Percentiles rank a stretch among this genome's conserved stretches.
Conservation (phyloP, 768 basidiomycete species). For the Naematelia aurantialba region DNA sequence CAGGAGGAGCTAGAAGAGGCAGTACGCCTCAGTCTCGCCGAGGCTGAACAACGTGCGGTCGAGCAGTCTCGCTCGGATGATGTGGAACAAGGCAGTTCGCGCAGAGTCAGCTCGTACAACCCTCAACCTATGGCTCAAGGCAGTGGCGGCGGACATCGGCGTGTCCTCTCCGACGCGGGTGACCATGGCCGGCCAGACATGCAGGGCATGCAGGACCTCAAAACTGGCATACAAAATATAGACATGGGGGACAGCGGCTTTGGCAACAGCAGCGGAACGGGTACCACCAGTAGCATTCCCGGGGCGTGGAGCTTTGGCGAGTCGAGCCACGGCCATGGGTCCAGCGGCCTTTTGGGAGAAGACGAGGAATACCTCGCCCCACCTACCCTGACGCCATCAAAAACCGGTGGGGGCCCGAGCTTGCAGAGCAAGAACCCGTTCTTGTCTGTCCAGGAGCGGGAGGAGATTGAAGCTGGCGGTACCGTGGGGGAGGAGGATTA, state of each 20-base stretch:
- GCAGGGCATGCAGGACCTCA: background rate
- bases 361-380: background rate
- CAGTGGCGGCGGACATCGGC: background rate
- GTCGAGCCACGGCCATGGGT: background rate
- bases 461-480: constrained; percentile 14
- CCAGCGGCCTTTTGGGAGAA: background rate
- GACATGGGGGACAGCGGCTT: no score
- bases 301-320: background rate
- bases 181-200: background rate
- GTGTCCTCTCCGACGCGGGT: background rate
- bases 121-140: background rate
- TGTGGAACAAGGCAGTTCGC: background rate
- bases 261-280: no score
- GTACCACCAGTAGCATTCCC: background rate
- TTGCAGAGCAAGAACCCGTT: constrained; percentile 46
- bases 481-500: background rate
- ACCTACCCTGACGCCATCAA: background rate
- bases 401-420: constrained; percentile 15
- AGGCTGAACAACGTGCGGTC: constrained; percentile 12
- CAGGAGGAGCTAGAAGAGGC: constrained; percentile 41
- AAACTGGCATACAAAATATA: background rate
- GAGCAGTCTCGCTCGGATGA: background rate
- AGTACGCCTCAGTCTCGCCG: constrained; percentile 34
- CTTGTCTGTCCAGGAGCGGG: constrained; percentile 31
- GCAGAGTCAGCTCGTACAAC: constrained; percentile 8